phyloP scores from a whole-genome alignment of 2,329 filamentous ascomycete genomes.

The Fusarium decemcellulare region DNA sequence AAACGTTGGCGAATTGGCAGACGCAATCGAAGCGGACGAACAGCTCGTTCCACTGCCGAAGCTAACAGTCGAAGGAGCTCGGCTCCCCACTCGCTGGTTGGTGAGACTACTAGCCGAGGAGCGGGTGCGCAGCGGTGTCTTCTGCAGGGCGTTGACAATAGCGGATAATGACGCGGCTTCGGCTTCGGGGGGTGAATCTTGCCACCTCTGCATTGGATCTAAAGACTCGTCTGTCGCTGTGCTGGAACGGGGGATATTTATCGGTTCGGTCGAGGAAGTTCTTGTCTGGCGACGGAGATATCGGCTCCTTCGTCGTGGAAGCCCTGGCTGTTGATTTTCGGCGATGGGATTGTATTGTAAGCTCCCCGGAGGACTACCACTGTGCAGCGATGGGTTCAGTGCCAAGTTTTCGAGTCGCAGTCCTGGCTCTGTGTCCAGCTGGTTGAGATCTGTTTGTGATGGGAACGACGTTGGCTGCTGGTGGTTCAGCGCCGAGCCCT shows the following conservation, averaged over 20 bases:
- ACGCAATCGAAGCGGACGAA: constrained; percentile 27
- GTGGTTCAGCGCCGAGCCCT: neutral
- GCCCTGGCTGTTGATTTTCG: constrained; percentile 7
- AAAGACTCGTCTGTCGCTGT: neutral
- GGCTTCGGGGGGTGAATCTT: constrained; percentile 40
- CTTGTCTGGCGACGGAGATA: constrained; percentile 18
- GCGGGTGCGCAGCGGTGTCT: constrained; percentile 11
- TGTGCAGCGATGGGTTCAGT: neutral
- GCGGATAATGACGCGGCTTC: constrained; percentile 41
- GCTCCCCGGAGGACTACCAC: neutral
- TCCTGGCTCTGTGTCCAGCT: neutral
- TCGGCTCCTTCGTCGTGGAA: constrained; percentile 27
- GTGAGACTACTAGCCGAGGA: constrained; percentile 31
- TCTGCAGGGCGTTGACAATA: constrained; percentile 34
- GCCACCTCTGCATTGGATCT: constrained; percentile 43
- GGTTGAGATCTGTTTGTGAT: neutral
- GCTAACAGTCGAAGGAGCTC: constrained; percentile 33
- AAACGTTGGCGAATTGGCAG: neutral
- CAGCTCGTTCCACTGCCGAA: constrained; percentile 36
- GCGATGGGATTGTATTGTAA: neutral
- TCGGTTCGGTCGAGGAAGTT: constrained; percentile 8
- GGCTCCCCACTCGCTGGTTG: constrained; percentile 12
- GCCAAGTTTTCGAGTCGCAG: neutral
- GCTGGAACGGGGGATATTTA: constrained; percentile 14
- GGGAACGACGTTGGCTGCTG: neutral